Evolutionary conservation across 2,329 filamentous ascomycete genomes (phyloP).

Genomic region (Cladosporium sphaerospermum): DNA sequence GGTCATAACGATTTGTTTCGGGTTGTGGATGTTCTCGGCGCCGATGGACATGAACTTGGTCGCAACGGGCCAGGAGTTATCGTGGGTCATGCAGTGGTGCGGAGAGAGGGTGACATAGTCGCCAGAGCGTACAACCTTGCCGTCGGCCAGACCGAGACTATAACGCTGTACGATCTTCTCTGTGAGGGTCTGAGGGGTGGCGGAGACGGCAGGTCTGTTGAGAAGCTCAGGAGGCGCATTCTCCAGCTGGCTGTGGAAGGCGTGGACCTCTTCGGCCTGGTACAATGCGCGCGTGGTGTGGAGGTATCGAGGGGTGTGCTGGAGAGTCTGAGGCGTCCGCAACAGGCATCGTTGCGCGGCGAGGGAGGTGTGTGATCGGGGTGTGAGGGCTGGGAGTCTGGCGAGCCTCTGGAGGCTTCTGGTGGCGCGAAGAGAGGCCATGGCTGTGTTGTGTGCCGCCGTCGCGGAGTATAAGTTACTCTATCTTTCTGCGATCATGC

Average conservation of each 20-base stretch:
- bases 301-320: conserved; percentile 24
- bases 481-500: not conserved
- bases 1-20: conserved; percentile 71
- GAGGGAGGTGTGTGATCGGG: conserved; percentile 4
- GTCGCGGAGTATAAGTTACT: not conserved
- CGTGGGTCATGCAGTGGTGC: conserved; percentile 76
- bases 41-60: conserved; percentile 79
- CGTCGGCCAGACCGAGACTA: conserved; percentile 65
- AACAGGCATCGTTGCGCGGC: conserved; percentile 9
- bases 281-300: conserved; percentile 17
- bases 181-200: conserved; percentile 68
- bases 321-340: conserved; percentile 10
- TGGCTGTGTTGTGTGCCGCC: not conserved
- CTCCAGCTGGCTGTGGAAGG: conserved; percentile 60
- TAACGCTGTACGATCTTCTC: conserved; percentile 89
- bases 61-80: conserved; percentile 72
- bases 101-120: conserved; percentile 78
- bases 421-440: conserved; percentile 17
- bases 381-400: conserved; percentile 2
- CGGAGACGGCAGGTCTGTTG: conserved; percentile 47
- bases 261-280: conserved; percentile 39
- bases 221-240: conserved; percentile 65
- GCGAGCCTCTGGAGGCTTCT: conserved; percentile 19
- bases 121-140: conserved; percentile 69
- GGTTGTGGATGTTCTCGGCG: conserved; percentile 65